phyloP scores from a whole-genome alignment of 495 filamentous ascomycete genomes.

The Aspergillus haitiensis region DNA sequence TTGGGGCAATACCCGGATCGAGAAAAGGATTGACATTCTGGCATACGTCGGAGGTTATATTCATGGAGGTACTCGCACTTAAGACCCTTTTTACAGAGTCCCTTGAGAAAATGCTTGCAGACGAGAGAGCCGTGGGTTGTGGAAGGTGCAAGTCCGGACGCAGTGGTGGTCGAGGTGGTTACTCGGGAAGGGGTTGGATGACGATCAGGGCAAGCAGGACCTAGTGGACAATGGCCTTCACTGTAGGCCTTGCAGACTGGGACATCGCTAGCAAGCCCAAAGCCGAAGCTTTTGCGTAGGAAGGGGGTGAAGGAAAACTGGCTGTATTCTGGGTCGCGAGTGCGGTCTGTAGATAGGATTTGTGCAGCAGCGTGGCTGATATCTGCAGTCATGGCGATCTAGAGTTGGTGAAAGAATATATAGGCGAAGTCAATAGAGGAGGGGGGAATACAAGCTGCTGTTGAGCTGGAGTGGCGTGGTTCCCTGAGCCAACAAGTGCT shows the following conservation, averaged over 20 bases:
- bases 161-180: slow-evolving; percentile 53
- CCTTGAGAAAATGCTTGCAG: slow-evolving; percentile 98
- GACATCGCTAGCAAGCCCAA: slow-evolving; percentile 70
- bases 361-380: slow-evolving; percentile 35
- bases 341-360: slow-evolving; percentile 40
- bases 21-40: slow-evolving; percentile 90
- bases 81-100: slow-evolving; percentile 95
- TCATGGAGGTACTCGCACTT: slow-evolving; percentile 96
- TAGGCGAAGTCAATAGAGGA: not conserved
- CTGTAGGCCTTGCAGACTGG: slow-evolving; percentile 80
- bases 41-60: slow-evolving; percentile 97
- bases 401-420: not conserved
- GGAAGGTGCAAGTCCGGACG: slow-evolving; percentile 51
- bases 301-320: slow-evolving; percentile 73
- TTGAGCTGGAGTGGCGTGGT: not conserved
- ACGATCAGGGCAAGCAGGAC: slow-evolving; percentile 69
- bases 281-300: slow-evolving; percentile 71
- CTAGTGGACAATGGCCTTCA: slow-evolving; percentile 76
- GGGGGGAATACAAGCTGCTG: not conserved
- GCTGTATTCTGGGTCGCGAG: slow-evolving; percentile 57
- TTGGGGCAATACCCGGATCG: slow-evolving; percentile 91
- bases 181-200: slow-evolving; percentile 52
- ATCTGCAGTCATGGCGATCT: slow-evolving; percentile 39
- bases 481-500: not conserved
- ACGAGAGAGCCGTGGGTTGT: slow-evolving; percentile 66